Base-by-base conservation (phyloP, 1,284 basidiomycete species). In the Tilletia setariae region DNA sequence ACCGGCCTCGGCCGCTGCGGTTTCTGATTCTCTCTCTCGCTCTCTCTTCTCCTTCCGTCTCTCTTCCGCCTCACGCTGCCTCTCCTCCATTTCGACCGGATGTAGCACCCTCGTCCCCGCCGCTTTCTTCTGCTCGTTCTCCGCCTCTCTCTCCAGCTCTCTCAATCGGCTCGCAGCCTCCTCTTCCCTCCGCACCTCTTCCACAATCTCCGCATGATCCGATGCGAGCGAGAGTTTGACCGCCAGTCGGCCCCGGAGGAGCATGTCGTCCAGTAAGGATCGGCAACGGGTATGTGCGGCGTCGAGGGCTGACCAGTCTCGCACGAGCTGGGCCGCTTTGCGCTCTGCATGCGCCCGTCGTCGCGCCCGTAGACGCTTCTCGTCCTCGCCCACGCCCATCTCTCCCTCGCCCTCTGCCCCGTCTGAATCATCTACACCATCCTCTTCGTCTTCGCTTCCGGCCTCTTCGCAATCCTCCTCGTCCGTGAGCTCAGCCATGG, bases 81-180 rank as follows among this genome's bases (percentile, higher is more conserved):
- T 68, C 69, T 74, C 69, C 64, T 73, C 72, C 16, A 78, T 28
- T 63, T 80, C 79, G 2, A 71, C 70, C 1, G 79, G 74, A 65
- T 80, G 79, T 30, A 80, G 62, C 19, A 80, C 77, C 23, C 68
- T 40, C 49, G 75, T 79, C 35, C 56, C 56, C 56, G 28, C 28
- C 56, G 28, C 28, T 13, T 4, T 11, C 56, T 35, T 30, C 56
- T 32, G 28, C 56, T 61, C 56, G 16, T 32, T 35, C 56, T 32
- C 28, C 56, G 28, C 32, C 15, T 4, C 19, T 30, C 56, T 32
- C 56, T 61, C 56, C 30, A n/a, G 28, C 56, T 61, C 30, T 40
- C 35, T 40, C 35, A 40, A 40, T 11, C 35, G 35, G 35, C 35
- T 40, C 23, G 56, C 56, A 30, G 56, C 56, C 30, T 61, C 56